These are phyloP conservation scores for Mycena vitilis DNA, from an alignment of 768 basidiomycete genomes.

Conservation along the genomic window DNA sequence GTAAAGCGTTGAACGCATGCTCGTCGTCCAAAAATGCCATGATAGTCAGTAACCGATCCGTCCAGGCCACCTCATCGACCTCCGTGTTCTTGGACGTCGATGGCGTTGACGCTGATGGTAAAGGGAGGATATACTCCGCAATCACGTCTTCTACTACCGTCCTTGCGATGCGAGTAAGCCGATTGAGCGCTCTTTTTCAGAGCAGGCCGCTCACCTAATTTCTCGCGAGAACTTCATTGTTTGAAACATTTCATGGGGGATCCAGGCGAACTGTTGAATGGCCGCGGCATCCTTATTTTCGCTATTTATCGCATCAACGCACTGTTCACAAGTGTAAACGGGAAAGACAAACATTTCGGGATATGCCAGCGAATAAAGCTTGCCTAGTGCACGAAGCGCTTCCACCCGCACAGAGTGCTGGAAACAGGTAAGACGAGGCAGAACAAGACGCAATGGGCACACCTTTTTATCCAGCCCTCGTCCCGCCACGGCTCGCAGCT, in stretches of 20 bases:
- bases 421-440: slow-evolving; percentile 1
- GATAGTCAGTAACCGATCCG: slow-evolving; percentile 80
- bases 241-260: slow-evolving; percentile 79
- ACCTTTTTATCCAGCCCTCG: slow-evolving; percentile 92
- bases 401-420: slow-evolving; percentile 75
- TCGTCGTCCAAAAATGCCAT: slow-evolving; percentile 75
- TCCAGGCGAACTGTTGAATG: slow-evolving; percentile 90
- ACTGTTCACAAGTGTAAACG: not conserved
- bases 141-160: slow-evolving; percentile 74
- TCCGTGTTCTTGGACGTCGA: slow-evolving; percentile 63
- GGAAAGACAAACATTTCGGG: slow-evolving; percentile 82
- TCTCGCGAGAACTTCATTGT: slow-evolving; percentile 64
- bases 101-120: slow-evolving; percentile 64
- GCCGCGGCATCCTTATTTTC: slow-evolving; percentile 83
- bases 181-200: not conserved
- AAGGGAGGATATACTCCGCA: slow-evolving; percentile 83
- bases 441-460: slow-evolving; percentile 27
- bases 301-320: slow-evolving; percentile 53
- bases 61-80: slow-evolving; percentile 86
- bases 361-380: slow-evolving; percentile 84
- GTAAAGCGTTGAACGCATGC: slow-evolving; percentile 64
- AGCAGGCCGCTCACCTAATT: slow-evolving; percentile 57
- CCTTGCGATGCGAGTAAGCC: slow-evolving; percentile 46
- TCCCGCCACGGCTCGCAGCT: slow-evolving; percentile 73
- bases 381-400: slow-evolving; percentile 81